Conservation (phyloP, 2,329 filamentous ascomycete genomes). For the Exophiala viscosa region DNA sequence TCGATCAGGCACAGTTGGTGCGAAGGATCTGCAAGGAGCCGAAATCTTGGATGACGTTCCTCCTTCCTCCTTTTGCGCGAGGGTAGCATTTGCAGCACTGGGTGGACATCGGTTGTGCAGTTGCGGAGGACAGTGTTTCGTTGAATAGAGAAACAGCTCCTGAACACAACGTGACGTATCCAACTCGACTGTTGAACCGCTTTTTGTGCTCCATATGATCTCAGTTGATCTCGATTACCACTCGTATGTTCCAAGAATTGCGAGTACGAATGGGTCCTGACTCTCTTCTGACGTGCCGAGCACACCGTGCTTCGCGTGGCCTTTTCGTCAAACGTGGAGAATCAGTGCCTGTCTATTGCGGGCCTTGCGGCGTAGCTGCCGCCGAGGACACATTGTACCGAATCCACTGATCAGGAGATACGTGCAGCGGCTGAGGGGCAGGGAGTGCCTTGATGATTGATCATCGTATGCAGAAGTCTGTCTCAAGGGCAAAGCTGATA, state of each 20-base stretch:
- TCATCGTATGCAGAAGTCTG: slow-evolving; percentile 1
- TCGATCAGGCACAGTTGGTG: too few relatives aligned
- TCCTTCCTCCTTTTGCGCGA: background rate
- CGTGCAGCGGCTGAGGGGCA: background rate
- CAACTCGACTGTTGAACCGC: background rate
- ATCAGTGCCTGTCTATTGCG: background rate
- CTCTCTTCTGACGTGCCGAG: too few relatives aligned
- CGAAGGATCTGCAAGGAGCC: background rate
- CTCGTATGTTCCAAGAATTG: too few relatives aligned
- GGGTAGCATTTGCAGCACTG: slow-evolving; percentile 2
- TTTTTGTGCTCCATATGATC: background rate
- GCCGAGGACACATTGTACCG: background rate
- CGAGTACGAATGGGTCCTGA: too few relatives aligned
- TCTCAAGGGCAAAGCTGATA: background rate
- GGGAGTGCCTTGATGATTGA: background rate
- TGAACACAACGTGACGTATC: slow-evolving; percentile 10
- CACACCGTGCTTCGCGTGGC: too few relatives aligned
- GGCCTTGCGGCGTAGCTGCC: background rate
- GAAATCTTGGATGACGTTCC: slow-evolving; percentile 8
- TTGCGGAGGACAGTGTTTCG: background rate
- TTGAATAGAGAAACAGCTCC: background rate
- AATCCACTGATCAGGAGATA: slow-evolving; percentile 3
- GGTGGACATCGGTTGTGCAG: background rate
- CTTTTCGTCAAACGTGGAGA: background rate
- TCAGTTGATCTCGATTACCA: too few relatives aligned